Conservation (phyloP, 257 asterid species). For the Penstemon newberryi region DNA sequence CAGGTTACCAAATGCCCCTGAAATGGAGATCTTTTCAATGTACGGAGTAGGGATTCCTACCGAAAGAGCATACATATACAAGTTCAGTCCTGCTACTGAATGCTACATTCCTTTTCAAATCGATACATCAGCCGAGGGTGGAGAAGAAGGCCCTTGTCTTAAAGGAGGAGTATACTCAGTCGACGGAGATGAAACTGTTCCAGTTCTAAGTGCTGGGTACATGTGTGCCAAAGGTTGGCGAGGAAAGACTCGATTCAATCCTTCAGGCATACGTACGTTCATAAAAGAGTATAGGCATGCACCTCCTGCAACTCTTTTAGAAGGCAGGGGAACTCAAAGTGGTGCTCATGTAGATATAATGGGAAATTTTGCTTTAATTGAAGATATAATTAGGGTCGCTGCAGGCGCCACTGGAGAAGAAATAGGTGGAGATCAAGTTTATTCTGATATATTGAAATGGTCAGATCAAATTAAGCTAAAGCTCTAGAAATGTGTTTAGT, state of each 20-base stretch:
- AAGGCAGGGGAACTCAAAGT: constrained; percentile 85
- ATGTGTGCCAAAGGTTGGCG: constrained; percentile 81
- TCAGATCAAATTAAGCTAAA: constrained; percentile 62
- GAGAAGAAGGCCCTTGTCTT: constrained; percentile 52
- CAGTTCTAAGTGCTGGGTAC: constrained; percentile 74
- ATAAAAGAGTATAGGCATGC: constrained; percentile 72
- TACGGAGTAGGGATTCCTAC: constrained; percentile 94
- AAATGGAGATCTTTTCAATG: constrained; percentile 83
- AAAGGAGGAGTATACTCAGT: constrained; percentile 76
- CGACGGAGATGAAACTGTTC: constrained; percentile 87
- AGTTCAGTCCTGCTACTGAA: constrained; percentile 55
- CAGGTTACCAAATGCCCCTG: constrained; percentile 84
- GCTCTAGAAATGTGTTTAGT: constrained; percentile 50
- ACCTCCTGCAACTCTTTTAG: constrained; percentile 66
- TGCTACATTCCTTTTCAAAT: constrained; percentile 79
- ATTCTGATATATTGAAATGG: constrained; percentile 75
- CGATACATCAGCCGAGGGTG: constrained; percentile 70
- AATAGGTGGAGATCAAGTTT: constrained; percentile 69
- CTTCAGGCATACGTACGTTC: constrained; percentile 64
- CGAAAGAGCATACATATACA: constrained; percentile 82
- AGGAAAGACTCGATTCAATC: constrained; percentile 78
- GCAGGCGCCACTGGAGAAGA: constrained; percentile 82
- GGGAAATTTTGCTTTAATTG: constrained; percentile 81
- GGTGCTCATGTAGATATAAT: constrained; percentile 87
- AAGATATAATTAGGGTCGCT: constrained; percentile 75